Evolutionary conservation across 2,329 filamentous ascomycete species (phyloP).

Genomic region (Tolypocladium paradoxum): DNA sequence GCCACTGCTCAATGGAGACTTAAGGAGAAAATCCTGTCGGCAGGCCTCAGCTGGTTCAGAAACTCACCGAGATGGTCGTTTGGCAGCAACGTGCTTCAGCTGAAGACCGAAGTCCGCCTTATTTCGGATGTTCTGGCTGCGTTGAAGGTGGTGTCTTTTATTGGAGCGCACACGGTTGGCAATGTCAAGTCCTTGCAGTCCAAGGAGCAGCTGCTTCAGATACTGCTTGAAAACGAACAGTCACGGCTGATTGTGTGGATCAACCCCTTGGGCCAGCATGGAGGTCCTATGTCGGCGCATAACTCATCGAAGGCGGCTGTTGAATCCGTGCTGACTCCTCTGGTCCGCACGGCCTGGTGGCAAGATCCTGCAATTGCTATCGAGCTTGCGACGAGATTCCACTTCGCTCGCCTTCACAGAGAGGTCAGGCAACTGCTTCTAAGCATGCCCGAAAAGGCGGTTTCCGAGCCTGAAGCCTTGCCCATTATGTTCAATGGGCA

Average conservation of each 20-base stretch:
- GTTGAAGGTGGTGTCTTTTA: conserved; percentile 52
- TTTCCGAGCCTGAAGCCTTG: conserved; percentile 72
- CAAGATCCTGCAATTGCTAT: conserved; percentile 82
- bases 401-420: conserved; percentile 57
- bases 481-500: conserved; percentile 68
- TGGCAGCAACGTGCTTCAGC: conserved; percentile 82
- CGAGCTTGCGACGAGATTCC: conserved; percentile 70
- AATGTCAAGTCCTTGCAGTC: conserved; percentile 56
- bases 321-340: conserved; percentile 42
- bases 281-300: conserved; percentile 24
- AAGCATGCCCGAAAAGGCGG: conserved; percentile 72
- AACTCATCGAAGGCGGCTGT: conserved; percentile 27
- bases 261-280: conserved; percentile 58
- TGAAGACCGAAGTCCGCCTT: conserved; percentile 83
- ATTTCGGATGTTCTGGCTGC: conserved; percentile 63
- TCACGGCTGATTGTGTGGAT: conserved; percentile 82
- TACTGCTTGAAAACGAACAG: conserved; percentile 78
- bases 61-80: conserved; percentile 84
- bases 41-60: conserved; percentile 80
- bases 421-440: conserved; percentile 74
- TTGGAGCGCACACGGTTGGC: conserved; percentile 41
- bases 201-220: conserved; percentile 74
- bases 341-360: conserved; percentile 76
- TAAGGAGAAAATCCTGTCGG: conserved; percentile 81
- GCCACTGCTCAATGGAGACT: conserved; percentile 62